phyloP scores from a whole-genome alignment of 2,329 filamentous ascomycete species.

The Nigrograna mackinnonii region DNA sequence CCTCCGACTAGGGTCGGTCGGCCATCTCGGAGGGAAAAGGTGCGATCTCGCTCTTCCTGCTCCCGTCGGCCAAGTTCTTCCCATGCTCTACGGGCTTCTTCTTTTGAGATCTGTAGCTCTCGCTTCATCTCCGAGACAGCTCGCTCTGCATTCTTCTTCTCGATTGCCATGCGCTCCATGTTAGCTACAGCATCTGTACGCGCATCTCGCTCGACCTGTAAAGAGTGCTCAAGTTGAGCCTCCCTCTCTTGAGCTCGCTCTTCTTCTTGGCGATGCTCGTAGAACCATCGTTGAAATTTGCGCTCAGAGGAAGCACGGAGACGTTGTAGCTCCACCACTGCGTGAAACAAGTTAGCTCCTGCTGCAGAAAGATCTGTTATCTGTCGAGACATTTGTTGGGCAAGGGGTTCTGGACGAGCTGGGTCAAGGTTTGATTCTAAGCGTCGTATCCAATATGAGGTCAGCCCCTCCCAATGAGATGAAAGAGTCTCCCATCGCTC shows the following conservation, averaged over 20 bases:
- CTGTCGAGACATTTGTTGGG: constrained; percentile 86
- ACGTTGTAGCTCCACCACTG: constrained; percentile 92
- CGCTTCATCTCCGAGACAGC: constrained; percentile 88
- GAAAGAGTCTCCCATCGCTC: constrained; percentile 97
- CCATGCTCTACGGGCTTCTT: constrained; percentile 94
- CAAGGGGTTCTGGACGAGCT: constrained; percentile 78
- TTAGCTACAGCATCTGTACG: constrained; percentile 69
- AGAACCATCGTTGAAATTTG: constrained; percentile 99
- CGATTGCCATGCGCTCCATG: constrained; percentile 68
- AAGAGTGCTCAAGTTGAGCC: constrained; percentile 73
- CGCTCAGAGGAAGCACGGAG: constrained; percentile 92
- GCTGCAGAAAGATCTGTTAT: constrained; percentile 97
- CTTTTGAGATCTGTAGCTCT: constrained; percentile 91
- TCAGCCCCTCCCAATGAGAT: constrained; percentile 96
- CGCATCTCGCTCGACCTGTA: constrained; percentile 75
- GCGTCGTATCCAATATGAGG: constrained; percentile 94
- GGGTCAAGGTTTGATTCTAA: constrained; percentile 90
- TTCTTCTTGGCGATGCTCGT: constrained; percentile 86
- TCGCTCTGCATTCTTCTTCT: constrained; percentile 72
- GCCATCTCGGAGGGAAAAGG: constrained; percentile 81
- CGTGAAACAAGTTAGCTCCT: constrained; percentile 95
- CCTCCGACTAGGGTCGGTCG: constrained; percentile 88
- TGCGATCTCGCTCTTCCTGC: constrained; percentile 88
- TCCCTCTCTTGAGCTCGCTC: constrained; percentile 83
- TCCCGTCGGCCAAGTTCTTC: constrained; percentile 93